Conservation (phyloP, 2,329 filamentous ascomycete species). For the Huntiella savannae region DNA sequence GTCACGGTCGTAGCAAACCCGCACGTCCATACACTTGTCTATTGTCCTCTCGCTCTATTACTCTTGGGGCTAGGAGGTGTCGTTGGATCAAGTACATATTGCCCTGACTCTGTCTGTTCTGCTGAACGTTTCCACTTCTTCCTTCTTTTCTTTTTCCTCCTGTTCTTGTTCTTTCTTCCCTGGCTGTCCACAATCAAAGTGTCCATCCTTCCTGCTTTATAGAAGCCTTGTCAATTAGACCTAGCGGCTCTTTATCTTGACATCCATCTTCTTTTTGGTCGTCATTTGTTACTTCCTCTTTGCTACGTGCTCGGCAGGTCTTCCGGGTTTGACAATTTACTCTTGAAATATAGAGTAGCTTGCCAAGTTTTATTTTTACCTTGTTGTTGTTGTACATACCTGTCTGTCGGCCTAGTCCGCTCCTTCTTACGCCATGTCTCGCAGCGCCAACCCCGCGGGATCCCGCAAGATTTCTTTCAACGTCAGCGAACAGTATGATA, state of each 20-base stretch:
- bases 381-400: not conserved
- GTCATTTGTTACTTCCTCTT: conserved; percentile 4
- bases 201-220: not conserved
- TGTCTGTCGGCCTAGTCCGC: not conserved
- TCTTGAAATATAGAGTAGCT: too few relatives aligned
- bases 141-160: not conserved
- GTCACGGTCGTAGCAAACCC: too few relatives aligned
- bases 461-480: conserved; percentile 98
- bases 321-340: not conserved
- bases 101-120: not conserved
- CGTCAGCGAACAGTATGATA: conserved; percentile 97
- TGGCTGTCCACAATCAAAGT: not conserved
- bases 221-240: not conserved
- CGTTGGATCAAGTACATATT: too few relatives aligned
- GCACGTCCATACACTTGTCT: too few relatives aligned
- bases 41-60: too few relatives aligned
- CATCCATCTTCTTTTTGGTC: conserved; percentile 3
- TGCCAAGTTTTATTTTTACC: too few relatives aligned
- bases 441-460: conserved; percentile 36
- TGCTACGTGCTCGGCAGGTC: conserved; percentile 4
- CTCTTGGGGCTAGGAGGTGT: too few relatives aligned
- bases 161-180: conserved; percentile 2
- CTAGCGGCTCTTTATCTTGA: not conserved
- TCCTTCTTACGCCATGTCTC: conserved; percentile 28
- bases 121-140: not conserved